Evolutionary conservation across 1,284 basidiomycete species (phyloP), one percentile per base, ranked within the genome.

Genomic region (Tilletia setariae): DNA sequence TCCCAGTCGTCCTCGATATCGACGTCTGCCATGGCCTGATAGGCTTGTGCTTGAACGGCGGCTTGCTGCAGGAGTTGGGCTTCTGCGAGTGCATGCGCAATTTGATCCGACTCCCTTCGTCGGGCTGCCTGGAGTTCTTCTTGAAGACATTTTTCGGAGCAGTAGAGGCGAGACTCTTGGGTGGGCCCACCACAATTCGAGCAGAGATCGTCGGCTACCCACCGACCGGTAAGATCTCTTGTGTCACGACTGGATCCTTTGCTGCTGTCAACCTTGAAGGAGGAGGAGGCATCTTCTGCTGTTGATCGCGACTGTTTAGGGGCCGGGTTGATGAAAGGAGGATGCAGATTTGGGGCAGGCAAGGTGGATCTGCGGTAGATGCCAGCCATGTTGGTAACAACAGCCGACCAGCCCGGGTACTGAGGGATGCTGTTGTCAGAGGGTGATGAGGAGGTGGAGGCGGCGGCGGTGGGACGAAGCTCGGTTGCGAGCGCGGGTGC

Each of bases 351-450:
- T 61, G 23, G 56, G 13, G 56, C 56, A 19, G 56, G 30, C 23
- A 61, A 16, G 30, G 56, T 61, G 28, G 56, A 61, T 40, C 56
- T 61, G 23, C 56, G 56, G 56, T 61, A 61, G 56, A 61, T 61
- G 56, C 56, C 56, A 16, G 56, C 56, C 56, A 61, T 61, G 25
- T 9, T 15, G 11, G 35, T 40, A 4, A 40, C 35, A 40, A 40
- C 35, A 40, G 35, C 35, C 4, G 35, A 40, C 35, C 35, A 40
- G 35, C 11, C 11, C 21, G 7, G 46, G 19, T 6, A 49, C 46
- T 49, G 46, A 6, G 4, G 46, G 46, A 6, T 23, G 19, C 46
- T 19, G 46, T 40, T 40, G 35, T 40, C 35, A 40, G 35, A 40
- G 35, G 35, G 35, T 40, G 35, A 40, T 40, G 35, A 40, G 46